Percentiles rank a stretch among this genome's conserved stretches.
Evolutionary conservation across 768 basidiomycete species (phyloP).

Genomic region (Podaxis rugospora): DNA sequence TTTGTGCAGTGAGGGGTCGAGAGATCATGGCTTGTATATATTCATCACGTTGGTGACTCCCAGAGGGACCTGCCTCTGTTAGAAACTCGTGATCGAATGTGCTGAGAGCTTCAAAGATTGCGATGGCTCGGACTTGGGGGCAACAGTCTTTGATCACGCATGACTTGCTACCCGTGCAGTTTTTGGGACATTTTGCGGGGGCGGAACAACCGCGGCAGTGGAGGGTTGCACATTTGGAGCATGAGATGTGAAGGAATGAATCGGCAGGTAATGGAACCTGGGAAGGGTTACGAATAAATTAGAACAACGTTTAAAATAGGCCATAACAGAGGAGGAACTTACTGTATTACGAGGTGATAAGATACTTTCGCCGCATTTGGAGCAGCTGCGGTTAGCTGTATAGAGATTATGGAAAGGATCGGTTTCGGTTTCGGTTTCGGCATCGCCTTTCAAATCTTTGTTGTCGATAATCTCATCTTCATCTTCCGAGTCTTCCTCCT

Average conservation of each 20-base stretch:
- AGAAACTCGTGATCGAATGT: slow-evolving; percentile 26
- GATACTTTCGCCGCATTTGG: slow-evolving; percentile 21
- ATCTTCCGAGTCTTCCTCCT: neutral
- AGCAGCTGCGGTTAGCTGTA: slow-evolving; percentile 20
- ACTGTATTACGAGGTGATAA: slow-evolving; percentile 20
- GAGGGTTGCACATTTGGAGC: slow-evolving; percentile 21
- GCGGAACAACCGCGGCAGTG: slow-evolving; percentile 32
- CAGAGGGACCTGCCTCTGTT: slow-evolving; percentile 17
- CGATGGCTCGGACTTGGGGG: slow-evolving; percentile 24
- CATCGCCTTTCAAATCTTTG: neutral
- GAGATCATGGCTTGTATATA: slow-evolving; percentile 12
- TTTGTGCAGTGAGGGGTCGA: neutral
- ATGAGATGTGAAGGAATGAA: slow-evolving; percentile 24
- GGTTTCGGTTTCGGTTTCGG: neutral
- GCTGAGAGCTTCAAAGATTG: slow-evolving; percentile 28
- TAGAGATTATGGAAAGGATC: slow-evolving; percentile 18
- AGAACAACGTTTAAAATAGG: neutral
- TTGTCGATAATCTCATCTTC: neutral
- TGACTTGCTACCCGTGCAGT: slow-evolving; percentile 21
- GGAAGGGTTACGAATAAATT: neutral
- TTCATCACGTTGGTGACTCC: slow-evolving; percentile 1
- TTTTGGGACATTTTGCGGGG: slow-evolving; percentile 16
- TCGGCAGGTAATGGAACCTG: slow-evolving; percentile 14
- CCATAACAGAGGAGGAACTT: slow-evolving; percentile 7
- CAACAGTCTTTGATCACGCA: slow-evolving; percentile 30